Base-by-base conservation (phyloP, 208 protist species). In the Trypanosoma lewisi region DNA sequence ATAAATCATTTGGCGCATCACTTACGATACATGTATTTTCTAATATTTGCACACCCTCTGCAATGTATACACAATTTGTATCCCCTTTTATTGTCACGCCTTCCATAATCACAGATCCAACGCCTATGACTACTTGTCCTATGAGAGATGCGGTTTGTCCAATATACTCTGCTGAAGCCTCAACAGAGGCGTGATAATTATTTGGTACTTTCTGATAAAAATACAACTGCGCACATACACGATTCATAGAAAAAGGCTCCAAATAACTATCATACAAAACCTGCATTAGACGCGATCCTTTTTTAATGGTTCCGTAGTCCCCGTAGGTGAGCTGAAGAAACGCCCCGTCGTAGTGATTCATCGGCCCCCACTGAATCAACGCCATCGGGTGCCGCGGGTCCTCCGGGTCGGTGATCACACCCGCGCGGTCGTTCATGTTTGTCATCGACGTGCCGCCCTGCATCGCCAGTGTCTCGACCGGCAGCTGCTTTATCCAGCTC, bases 261-360 rank as follows among this genome's bases (percentile, higher is more conserved):
- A 95, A 70, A 59, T 95, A 95, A 68, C 89, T 93, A 47, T 93
- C 85, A 77, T 95, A 95, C 25, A 95, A 75, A 37, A 91, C 74
- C 73, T 95, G 89, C 82, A 95, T 82, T 11, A 95, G 80, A 12
- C 89, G 83, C 2, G 85, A 81, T 19, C 82, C 73, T 34, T 82
- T 73, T 11, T 70, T 52, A 16, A 87, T 80, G 2, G 57, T 19
- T 28, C 82, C 89, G 55, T 81, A 95, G 65, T 91, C 66, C 19
- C 82, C 84, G 42, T 76, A 79, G 11, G 80, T 74, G 14, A 95
- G 45, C 70, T 89, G 77, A 55, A 86, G 70, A 39, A 91, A 82
- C 28, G 80, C 67, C 23, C 81, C 85, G 60, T 95, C 89, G 44
- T 77, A 74, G 44, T 83, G 62, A 28, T 56, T 78, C 76, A 79